Evolutionary conservation across 345 rosid genomes (phyloP).

Genomic region (Bruguiera sexangula): DNA sequence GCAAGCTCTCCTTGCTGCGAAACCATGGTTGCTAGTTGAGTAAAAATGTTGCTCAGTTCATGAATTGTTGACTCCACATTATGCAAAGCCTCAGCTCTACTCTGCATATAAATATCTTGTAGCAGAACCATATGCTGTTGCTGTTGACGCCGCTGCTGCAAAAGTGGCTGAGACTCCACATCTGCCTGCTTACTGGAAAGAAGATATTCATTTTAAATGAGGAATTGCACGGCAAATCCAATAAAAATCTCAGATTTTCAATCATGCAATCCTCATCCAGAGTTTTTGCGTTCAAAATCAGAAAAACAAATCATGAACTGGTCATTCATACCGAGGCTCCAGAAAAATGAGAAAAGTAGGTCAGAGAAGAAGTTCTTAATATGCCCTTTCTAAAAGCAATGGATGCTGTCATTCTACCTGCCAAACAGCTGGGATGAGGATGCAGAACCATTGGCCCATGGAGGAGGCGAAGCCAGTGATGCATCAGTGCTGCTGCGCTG

Average conservation of each 20-base stretch:
- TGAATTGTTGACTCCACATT: slow-evolving; percentile 84
- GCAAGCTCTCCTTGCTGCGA: slow-evolving; percentile 92
- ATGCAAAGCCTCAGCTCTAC: slow-evolving; percentile 77
- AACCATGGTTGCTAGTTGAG: slow-evolving; percentile 80
- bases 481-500: slow-evolving; percentile 45
- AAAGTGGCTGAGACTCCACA: slow-evolving; percentile 51
- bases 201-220: no score
- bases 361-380: background rate
- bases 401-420: background rate
- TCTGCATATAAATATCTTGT: slow-evolving; percentile 82
- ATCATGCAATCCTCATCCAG: background rate
- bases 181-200: slow-evolving; percentile 49
- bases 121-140: slow-evolving; percentile 68
- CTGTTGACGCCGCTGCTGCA: slow-evolving; percentile 46
- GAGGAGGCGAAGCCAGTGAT: slow-evolving; percentile 51
- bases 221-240: no score
- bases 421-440: slow-evolving; percentile 44
- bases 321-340: background rate
- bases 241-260: background rate
- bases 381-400: background rate
- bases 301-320: background rate
- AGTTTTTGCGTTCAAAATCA: background rate
- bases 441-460: slow-evolving; percentile 67
- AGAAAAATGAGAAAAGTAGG: background rate
- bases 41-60: slow-evolving; percentile 66